Conservation (phyloP, 2,329 filamentous ascomycete genomes). For the Chalaropsis ovoidea region DNA sequence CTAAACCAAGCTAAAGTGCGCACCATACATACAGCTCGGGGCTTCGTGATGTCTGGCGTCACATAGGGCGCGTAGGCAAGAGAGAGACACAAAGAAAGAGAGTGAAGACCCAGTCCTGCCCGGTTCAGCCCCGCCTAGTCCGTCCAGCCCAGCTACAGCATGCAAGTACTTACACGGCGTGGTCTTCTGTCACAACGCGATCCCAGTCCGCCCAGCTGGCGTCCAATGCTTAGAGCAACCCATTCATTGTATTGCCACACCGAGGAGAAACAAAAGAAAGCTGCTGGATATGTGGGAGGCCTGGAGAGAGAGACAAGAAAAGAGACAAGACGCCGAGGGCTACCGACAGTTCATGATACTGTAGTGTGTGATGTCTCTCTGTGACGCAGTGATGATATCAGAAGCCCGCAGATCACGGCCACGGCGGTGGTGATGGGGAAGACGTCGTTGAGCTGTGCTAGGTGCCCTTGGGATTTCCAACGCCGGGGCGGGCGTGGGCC, state of each 20-base stretch:
- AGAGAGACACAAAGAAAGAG: not conserved
- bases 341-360: not conserved
- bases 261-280: not conserved
- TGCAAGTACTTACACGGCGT: too few relatives aligned
- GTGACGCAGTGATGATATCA: conserved; percentile 1
- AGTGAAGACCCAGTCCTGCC: too few relatives aligned
- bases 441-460: not conserved
- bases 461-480: not conserved
- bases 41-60: not conserved
- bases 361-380: not conserved
- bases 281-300: not conserved
- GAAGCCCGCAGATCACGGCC: not conserved
- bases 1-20: not conserved
- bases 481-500: not conserved
- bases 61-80: not conserved
- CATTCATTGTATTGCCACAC: too few relatives aligned
- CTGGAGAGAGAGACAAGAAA: too few relatives aligned
- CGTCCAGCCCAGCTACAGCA: too few relatives aligned
- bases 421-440: too few relatives aligned
- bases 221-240: too few relatives aligned
- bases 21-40: not conserved
- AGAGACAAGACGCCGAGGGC: not conserved
- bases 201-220: too few relatives aligned
- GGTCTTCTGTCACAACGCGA: too few relatives aligned
- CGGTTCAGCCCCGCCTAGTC: too few relatives aligned